These are phyloP conservation scores for Citrus hindsii DNA, from an alignment of 345 rosid species.

Conservation along the genomic window DNA sequence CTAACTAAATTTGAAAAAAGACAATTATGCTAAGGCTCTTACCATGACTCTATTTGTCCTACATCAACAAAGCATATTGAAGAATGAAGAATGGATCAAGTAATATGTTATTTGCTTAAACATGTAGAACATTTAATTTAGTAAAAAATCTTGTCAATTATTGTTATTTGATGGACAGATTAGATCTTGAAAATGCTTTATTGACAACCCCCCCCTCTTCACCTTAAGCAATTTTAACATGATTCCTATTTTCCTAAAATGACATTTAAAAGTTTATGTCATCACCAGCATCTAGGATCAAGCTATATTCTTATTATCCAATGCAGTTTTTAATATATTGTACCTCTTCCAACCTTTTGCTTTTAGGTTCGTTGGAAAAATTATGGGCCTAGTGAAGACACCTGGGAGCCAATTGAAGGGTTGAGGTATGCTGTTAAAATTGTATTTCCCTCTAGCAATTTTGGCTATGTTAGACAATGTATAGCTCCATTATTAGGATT, in stretches of 20 bases:
- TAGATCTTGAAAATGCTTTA: not conserved
- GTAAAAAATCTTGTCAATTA: not conserved
- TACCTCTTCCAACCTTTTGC: not conserved
- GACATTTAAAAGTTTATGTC: not conserved
- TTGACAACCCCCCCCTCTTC: too few relatives aligned
- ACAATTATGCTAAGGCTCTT: too few relatives aligned
- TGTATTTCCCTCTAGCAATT: not conserved
- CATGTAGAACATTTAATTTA: not conserved
- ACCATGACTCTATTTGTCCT: too few relatives aligned
- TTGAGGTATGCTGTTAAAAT: slow-evolving; percentile 35
- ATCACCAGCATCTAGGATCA: not conserved
- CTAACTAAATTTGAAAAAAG: too few relatives aligned
- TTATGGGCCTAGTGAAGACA: slow-evolving; percentile 47
- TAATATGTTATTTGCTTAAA: not conserved
- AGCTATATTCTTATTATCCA: not conserved
- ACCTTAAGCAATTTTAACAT: not conserved
- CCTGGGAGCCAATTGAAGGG: slow-evolving; percentile 69
- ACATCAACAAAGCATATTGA: not conserved
- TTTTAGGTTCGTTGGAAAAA: slow-evolving; percentile 64
- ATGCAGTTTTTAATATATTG: not conserved
- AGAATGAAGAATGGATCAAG: not conserved
- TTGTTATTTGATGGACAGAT: not conserved
- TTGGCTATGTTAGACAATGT: not conserved
- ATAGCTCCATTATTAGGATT: not conserved
- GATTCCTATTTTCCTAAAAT: not conserved